phyloP scores from a whole-genome alignment of 495 filamentous ascomycete genomes.

The Penicillium taxi region DNA sequence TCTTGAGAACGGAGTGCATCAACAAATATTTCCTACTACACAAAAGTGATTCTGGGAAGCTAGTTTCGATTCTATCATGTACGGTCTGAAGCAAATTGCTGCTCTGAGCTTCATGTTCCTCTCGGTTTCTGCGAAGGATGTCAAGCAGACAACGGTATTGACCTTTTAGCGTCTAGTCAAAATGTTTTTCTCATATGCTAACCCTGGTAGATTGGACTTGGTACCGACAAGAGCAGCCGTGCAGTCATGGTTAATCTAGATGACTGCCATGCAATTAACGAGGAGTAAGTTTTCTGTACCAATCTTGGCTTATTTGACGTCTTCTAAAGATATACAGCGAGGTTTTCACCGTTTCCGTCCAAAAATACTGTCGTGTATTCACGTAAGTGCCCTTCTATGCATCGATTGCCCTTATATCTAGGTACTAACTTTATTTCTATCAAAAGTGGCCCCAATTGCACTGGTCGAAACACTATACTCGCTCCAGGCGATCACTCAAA shows the following conservation, averaged over 20 bases:
- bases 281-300: constrained; percentile 14
- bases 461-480: constrained; percentile 22
- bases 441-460: constrained; percentile 22
- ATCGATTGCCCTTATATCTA: neutral
- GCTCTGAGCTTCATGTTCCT: constrained; percentile 21
- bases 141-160: constrained; percentile 12
- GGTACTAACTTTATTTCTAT: neutral
- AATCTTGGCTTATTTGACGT: neutral
- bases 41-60: no score
- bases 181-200: neutral
- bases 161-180: neutral
- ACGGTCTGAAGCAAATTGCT: constrained; percentile 17
- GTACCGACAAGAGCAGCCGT: constrained; percentile 15
- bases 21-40: no score
- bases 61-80: constrained; percentile 17
- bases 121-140: constrained; percentile 13
- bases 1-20: no score
- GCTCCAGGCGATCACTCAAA: constrained; percentile 20
- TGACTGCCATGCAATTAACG: constrained; percentile 18
- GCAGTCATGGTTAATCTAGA: constrained; percentile 16
- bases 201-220: constrained; percentile 17
- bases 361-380: constrained; percentile 21
- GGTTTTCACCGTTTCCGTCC: constrained; percentile 16
- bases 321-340: constrained; percentile 9
- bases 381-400: constrained; percentile 23